Conservation (phyloP, 78 protist genomes). For the Diacronema lutheri region DNA sequence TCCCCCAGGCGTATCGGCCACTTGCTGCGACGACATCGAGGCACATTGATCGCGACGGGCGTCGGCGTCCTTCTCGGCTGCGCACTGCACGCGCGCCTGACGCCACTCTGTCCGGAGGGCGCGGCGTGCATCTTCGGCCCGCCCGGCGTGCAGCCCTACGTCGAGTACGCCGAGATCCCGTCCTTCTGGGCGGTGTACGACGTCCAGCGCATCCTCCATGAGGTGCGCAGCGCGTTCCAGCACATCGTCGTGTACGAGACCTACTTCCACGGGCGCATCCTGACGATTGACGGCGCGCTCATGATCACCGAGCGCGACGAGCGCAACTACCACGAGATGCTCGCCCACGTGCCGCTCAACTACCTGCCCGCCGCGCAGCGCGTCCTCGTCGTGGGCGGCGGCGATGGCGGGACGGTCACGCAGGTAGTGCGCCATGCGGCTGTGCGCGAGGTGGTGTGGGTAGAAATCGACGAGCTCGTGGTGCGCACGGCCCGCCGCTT, state of each 20-base stretch:
- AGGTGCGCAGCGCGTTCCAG: background rate
- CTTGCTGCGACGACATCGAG: too few species aligned
- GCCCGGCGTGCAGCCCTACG: background rate
- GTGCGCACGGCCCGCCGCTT: background rate
- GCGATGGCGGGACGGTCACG: constrained; percentile 27
- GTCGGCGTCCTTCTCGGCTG: too few species aligned
- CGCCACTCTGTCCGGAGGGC: too few species aligned
- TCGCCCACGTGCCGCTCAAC: constrained; percentile 2
- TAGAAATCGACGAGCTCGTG: constrained; percentile 24
- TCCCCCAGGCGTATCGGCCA: too few species aligned
- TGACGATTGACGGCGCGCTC: constrained; percentile 24
- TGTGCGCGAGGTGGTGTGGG: background rate
- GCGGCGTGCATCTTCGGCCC: background rate
- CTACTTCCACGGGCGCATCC: background rate
- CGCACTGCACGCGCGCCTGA: too few species aligned
- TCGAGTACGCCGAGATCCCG: background rate
- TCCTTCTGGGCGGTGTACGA: background rate
- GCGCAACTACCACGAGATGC: constrained; percentile 15
- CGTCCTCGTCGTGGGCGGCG: constrained; percentile 23
- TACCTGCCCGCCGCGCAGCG: background rate
- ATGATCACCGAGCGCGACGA: constrained; percentile 28
- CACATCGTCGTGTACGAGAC: background rate
- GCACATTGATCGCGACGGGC: too few species aligned
- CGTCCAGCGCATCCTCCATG: background rate
- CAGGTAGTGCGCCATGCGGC: background rate